A percentile compares a stretch with the other conserved stretches of the same genome.
Conservation (phyloP, 352 stramenopile species). For the Phytophthora constricta region DNA sequence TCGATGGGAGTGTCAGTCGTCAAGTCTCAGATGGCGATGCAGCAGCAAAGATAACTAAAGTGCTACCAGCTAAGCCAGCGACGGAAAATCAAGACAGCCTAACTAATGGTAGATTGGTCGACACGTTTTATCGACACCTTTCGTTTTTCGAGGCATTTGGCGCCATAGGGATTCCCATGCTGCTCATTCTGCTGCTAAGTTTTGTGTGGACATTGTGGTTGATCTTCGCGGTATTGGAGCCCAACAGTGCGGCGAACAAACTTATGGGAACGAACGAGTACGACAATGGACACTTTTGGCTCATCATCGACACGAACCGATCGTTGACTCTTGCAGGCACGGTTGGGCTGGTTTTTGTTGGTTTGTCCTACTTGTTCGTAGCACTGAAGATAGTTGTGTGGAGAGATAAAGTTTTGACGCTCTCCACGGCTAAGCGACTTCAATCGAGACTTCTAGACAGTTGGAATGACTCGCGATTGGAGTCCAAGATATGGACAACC, state of each 20-base stretch:
- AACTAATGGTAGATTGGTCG: too few species aligned
- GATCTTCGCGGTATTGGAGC: constrained; percentile 22
- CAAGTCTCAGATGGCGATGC: neutral
- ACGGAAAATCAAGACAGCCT: too few species aligned
- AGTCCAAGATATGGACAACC: constrained; percentile 10
- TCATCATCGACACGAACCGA: constrained; percentile 20
- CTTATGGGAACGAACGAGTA: constrained; percentile 33
- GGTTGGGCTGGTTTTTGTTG: constrained; percentile 5
- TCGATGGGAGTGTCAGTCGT: neutral
- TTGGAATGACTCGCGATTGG: neutral
- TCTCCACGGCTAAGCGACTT: neutral
- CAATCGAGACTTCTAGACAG: constrained; percentile 11
- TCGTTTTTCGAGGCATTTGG: constrained; percentile 24
- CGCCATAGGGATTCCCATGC: constrained; percentile 4
- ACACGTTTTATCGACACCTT: neutral
- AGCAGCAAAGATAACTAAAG: constrained; percentile 7
- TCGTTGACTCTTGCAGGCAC: neutral
- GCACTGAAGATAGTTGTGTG: constrained; percentile 22
- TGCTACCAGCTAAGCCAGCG: neutral
- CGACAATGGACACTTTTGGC: constrained; percentile 37
- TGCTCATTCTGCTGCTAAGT: constrained; percentile 13
- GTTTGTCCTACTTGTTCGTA: constrained; percentile 19
- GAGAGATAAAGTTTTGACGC: constrained; percentile 13
- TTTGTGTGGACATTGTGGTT: constrained; percentile 25
- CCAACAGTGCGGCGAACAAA: constrained; percentile 31